phyloP scores from a whole-genome alignment of 2,329 filamentous ascomycete species.

The Talaromyces rugulosus region DNA sequence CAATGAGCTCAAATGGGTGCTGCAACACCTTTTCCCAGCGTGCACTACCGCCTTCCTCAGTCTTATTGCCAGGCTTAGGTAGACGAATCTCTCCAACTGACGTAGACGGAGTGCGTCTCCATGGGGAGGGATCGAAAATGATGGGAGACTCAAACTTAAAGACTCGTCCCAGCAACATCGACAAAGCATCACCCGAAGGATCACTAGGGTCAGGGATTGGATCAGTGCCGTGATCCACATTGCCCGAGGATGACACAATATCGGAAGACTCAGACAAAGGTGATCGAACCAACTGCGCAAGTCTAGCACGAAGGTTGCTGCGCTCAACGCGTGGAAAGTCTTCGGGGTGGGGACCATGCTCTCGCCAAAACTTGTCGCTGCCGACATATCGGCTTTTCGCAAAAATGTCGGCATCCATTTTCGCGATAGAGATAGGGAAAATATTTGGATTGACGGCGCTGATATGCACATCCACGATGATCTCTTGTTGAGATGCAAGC shows the following conservation, averaged over 20 bases:
- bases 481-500: constrained; percentile 85
- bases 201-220: constrained; percentile 56
- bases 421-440: constrained; percentile 77
- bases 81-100: constrained; percentile 83
- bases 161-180: constrained; percentile 88
- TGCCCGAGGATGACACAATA: constrained; percentile 22
- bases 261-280: constrained; percentile 12
- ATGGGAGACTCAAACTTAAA: constrained; percentile 82
- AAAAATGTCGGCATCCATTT: constrained; percentile 88
- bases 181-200: constrained; percentile 61
- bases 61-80: constrained; percentile 78
- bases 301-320: constrained; percentile 29
- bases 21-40: constrained; percentile 89
- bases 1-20: constrained; percentile 88
- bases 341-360: constrained; percentile 24
- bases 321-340: constrained; percentile 28
- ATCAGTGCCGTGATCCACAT: constrained; percentile 56
- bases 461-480: constrained; percentile 90
- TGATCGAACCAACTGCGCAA: constrained; percentile 26
- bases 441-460: constrained; percentile 90
- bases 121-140: constrained; percentile 83
- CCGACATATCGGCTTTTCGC: constrained; percentile 88
- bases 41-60: constrained; percentile 72
- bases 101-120: constrained; percentile 66
- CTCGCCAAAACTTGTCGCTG: constrained; percentile 44